Conservation (phyloP, 2,329 filamentous ascomycete species). For the Neophaeococcomyces aloes region DNA sequence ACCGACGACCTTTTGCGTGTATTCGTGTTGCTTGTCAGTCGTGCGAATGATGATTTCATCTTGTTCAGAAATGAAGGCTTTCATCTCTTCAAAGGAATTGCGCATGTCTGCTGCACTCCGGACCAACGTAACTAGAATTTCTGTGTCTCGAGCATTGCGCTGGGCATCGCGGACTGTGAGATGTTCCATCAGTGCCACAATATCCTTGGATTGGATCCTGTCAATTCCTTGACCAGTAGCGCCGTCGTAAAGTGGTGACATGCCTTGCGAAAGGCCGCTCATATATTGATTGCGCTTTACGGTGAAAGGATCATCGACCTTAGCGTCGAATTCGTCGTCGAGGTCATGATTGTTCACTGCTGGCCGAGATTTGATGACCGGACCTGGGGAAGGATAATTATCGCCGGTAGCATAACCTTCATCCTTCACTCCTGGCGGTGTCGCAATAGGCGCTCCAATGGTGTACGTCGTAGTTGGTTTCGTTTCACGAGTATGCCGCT, state of each 20-base stretch:
- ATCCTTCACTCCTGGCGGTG: conserved; percentile 56
- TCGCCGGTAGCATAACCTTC: conserved; percentile 86
- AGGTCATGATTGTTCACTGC: conserved; percentile 2
- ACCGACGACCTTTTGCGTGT: conserved; percentile 70
- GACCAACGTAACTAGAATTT: conserved; percentile 89
- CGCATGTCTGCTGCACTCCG: conserved; percentile 94
- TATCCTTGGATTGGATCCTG: conserved; percentile 88
- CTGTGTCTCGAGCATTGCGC: conserved; percentile 88
- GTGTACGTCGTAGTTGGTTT: conserved; percentile 27
- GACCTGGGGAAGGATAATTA: conserved; percentile 18
- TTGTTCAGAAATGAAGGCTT: conserved; percentile 78
- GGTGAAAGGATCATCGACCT: conserved; percentile 55
- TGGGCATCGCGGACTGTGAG: conserved; percentile 95
- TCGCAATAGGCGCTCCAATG: conserved; percentile 34
- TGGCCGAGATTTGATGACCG: conserved; percentile 2
- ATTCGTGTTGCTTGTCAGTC: conserved; percentile 78
- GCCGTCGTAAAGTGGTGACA: conserved; percentile 86
- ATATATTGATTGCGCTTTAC: conserved; percentile 51
- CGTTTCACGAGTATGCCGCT: conserved; percentile 30
- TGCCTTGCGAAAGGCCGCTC: conserved; percentile 85
- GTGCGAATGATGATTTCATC: conserved; percentile 80
- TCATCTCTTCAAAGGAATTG: conserved; percentile 90
- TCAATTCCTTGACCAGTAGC: conserved; percentile 81
- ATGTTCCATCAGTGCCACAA: conserved; percentile 96
- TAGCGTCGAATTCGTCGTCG: conserved; percentile 16